Base-by-base conservation (phyloP, 768 basidiomycete species). In the Lactarius sanguifluus region DNA sequence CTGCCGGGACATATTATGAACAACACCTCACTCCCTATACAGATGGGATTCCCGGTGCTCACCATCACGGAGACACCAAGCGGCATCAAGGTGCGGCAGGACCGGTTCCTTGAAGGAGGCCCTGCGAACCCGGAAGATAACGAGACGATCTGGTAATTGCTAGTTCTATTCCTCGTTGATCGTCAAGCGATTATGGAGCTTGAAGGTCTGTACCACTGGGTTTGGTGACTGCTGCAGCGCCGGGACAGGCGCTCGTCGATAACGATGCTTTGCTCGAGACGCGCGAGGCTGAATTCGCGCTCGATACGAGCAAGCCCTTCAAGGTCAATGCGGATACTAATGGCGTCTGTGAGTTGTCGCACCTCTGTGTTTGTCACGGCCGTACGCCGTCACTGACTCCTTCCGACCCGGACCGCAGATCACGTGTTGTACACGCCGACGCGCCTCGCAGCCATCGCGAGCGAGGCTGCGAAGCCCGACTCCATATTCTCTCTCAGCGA, bases 261-360 rank as follows among this genome's bases (percentile, higher is more conserved):
- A 86, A 82, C 62, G 78, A 81, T 41, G 80, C 83, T 16, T 74
- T 97, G 59, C 82, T 99, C 36, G 77, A 82, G 67, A 82, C 85
- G 55, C 85, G 93, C 43, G 87, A 94, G 75, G 82, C 81, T 47
- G 81, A 79, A n/a, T 83, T 95, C 71, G 75, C 83, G 23, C 71
- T 98, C 25, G 88, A 93, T 75, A 91, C 86, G 13, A 85, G 77
- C 75, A 86, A 83, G 73, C 80, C 86, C 5, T 98, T 89, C 83
- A 98, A 98, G 78, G 79, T 98, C 68, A 98, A 98, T 74, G 90
- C 89, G 2, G 89, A 89, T 50, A 95, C 94, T 1, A 84, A 85
- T 59, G 94, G 96, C 66, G 91, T 96, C 71, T 98, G 93, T 93
- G 71, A 68, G 93, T 81, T 9, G 7, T 28, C 23, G 5, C 12